phyloP scores from a whole-genome alignment of 176 grass and related monocot species.

The Thalia dealbata region DNA sequence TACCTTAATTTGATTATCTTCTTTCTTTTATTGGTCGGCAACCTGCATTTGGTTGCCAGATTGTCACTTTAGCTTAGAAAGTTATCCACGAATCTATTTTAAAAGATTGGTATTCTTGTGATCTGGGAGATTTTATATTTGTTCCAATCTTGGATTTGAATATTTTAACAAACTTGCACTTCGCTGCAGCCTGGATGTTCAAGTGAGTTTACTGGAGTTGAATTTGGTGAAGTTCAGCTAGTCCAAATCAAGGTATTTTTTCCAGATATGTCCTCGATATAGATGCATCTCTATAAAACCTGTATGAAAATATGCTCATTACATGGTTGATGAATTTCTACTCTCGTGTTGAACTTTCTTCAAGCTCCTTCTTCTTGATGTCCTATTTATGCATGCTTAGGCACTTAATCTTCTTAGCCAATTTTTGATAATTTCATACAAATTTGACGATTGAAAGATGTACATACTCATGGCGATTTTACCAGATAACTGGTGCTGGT shows the following conservation, averaged over 20 bases:
- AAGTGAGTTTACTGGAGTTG: conserved; percentile 62
- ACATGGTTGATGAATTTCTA: too few species aligned
- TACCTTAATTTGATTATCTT: too few species aligned
- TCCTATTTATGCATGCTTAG: not conserved
- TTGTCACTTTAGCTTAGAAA: not conserved
- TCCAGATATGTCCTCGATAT: not conserved
- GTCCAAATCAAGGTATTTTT: conserved; percentile 84
- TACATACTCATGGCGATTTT: not conserved
- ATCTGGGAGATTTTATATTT: too few species aligned
- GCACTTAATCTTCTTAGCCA: not conserved
- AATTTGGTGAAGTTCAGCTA: conserved; percentile 87
- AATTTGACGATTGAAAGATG: not conserved
- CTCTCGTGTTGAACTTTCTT: not conserved
- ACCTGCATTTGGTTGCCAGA: not conserved
- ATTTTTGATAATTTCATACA: not conserved
- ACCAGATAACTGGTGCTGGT: conserved; percentile 66
- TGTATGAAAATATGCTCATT: too few species aligned
- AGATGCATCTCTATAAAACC: too few species aligned
- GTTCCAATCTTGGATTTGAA: not conserved
- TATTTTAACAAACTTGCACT: conserved; percentile 9
- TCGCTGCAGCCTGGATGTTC: conserved; percentile 74
- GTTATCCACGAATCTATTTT: too few species aligned
- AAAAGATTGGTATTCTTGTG: not conserved
- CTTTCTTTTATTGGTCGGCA: not conserved
- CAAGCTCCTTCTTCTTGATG: not conserved